Evolutionary conservation across 176 grass and related monocot genomes (phyloP).

Genomic region (Aegilops bicornis): DNA sequence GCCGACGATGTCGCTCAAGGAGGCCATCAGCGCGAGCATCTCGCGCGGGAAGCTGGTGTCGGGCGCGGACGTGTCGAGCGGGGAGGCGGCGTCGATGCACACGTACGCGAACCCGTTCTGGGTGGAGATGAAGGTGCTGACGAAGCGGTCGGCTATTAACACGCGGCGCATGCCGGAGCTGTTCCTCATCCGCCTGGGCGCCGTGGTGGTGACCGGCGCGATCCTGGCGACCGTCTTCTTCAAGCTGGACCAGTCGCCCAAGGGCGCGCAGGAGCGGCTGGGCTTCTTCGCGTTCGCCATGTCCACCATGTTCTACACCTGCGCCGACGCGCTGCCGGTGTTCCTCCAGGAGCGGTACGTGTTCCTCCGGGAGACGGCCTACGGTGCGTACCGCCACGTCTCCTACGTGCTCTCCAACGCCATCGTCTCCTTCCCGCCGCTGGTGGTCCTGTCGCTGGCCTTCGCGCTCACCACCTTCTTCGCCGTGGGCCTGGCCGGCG

Average conservation of each 20-base stretch:
- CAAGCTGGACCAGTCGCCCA: constrained; percentile 70
- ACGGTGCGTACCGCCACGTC: constrained; percentile 84
- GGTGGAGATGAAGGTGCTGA: constrained; percentile 83
- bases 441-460: constrained; percentile 74
- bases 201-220: constrained; percentile 66
- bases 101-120: constrained; percentile 90
- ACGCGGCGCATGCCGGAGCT: constrained; percentile 75
- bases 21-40: constrained; percentile 82
- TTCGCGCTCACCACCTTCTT: constrained; percentile 84
- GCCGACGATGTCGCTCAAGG: constrained; percentile 55
- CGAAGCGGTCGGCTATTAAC: constrained; percentile 63
- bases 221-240: constrained; percentile 92
- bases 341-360: constrained; percentile 93
- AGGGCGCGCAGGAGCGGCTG: constrained; percentile 81
- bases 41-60: constrained; percentile 85
- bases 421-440: constrained; percentile 81
- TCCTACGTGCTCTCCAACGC: constrained; percentile 96
- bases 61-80: constrained; percentile 36
- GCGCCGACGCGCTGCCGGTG: constrained; percentile 90
- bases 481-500: constrained; percentile 80
- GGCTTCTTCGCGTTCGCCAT: constrained; percentile 98
- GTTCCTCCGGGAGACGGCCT: constrained; percentile 87
- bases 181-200: constrained; percentile 62
- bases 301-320: constrained; percentile 98
- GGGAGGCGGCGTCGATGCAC: constrained; percentile 45